These are phyloP conservation scores for Aspergillus oerlinghausenensis DNA, from an alignment of 2,329 filamentous ascomycete genomes.

Conservation along the genomic window DNA sequence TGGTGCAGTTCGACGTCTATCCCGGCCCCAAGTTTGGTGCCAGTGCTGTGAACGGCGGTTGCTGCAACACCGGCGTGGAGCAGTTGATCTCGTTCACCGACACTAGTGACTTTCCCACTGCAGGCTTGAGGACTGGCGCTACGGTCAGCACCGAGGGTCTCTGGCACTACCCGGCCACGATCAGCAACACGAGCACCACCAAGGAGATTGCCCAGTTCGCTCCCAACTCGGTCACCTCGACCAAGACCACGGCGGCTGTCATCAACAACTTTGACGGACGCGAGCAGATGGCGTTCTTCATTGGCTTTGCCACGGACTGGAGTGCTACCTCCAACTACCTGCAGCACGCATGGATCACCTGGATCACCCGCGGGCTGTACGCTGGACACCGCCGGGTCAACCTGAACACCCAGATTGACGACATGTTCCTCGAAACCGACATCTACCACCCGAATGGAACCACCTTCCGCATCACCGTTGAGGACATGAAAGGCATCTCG, in stretches of 20 bases:
- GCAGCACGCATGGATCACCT: constrained; percentile 60
- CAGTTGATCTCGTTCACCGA: constrained; percentile 54
- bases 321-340: constrained; percentile 53
- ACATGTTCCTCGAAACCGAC: constrained; percentile 54
- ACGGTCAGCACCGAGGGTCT: constrained; percentile 49
- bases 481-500: constrained; percentile 46
- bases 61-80: constrained; percentile 47
- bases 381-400: constrained; percentile 54
- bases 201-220: constrained; percentile 52
- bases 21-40: constrained; percentile 50
- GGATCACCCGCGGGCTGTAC: constrained; percentile 56
- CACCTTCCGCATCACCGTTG: constrained; percentile 47
- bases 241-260: constrained; percentile 50
- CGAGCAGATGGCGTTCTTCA: constrained; percentile 61
- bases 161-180: constrained; percentile 56
- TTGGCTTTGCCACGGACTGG: constrained; percentile 50
- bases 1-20: constrained; percentile 58
- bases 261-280: constrained; percentile 56
- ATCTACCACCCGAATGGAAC: constrained; percentile 47
- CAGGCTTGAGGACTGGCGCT: constrained; percentile 49
- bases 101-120: constrained; percentile 49
- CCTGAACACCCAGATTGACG: constrained; percentile 57
- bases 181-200: constrained; percentile 52
- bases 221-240: constrained; percentile 37
- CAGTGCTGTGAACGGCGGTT: constrained; percentile 37